Conservation (phyloP, 176 grass and related monocot species). For the Musa itinerans region DNA sequence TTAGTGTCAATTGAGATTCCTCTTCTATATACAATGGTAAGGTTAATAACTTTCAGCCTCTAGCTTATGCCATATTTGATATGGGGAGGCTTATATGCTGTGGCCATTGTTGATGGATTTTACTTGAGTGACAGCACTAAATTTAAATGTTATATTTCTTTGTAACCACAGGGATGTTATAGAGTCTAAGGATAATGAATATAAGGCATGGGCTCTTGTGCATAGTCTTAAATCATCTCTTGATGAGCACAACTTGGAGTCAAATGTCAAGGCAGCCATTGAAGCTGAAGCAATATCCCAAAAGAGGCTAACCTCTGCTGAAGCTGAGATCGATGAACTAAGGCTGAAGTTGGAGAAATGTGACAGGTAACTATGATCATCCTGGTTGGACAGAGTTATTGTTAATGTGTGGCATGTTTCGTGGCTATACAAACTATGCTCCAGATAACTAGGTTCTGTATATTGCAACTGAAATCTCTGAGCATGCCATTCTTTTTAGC, state of each 20-base stretch:
- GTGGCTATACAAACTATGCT: no score
- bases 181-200: constrained; percentile 62
- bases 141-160: neutral
- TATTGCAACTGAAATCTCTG: no score
- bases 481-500: no score
- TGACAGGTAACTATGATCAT: constrained; percentile 41
- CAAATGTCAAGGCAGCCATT: constrained; percentile 79
- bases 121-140: neutral
- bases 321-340: constrained; percentile 87
- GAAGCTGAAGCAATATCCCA: constrained; percentile 94
- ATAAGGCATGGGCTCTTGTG: constrained; percentile 61
- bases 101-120: neutral
- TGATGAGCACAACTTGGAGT: constrained; percentile 83
- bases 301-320: constrained; percentile 64
- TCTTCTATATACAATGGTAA: no score
- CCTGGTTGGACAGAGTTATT: neutral
- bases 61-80: neutral
- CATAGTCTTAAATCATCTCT: constrained; percentile 74
- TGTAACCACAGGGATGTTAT: constrained; percentile 53
- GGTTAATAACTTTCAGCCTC: no score
- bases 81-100: neutral
- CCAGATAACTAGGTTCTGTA: no score
- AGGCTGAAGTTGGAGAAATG: constrained; percentile 61
- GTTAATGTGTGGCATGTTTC: neutral
- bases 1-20: no score